These are phyloP conservation scores for Sporisorium exsertum DNA, from an alignment of 1,284 basidiomycete species.

Conservation along the genomic window DNA sequence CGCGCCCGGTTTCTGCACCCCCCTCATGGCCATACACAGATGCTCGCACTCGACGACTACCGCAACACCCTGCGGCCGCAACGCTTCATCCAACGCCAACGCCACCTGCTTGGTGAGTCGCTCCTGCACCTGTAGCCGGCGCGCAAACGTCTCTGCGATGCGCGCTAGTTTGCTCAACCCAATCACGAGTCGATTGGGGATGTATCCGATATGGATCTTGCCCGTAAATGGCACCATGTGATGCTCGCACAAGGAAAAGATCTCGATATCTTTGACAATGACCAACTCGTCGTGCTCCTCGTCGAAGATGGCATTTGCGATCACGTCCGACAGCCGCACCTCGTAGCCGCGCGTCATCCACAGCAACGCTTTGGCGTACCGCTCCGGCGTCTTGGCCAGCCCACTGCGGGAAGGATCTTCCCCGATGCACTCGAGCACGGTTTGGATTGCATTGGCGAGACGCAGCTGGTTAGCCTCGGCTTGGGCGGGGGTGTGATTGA, in stretches of 20 bases:
- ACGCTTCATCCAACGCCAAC: constrained; percentile 94
- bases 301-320: constrained; percentile 97
- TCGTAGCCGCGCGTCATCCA: constrained; percentile 99
- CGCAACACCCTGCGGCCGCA: constrained; percentile 95
- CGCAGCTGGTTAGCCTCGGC: constrained; percentile 71
- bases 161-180: constrained; percentile 97
- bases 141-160: constrained; percentile 96
- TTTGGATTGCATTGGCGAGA: constrained; percentile 85
- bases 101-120: constrained; percentile 97
- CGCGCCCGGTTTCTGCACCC: constrained; percentile 97
- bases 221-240: constrained; percentile 98
- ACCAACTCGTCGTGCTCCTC: constrained; percentile 99
- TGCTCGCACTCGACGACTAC: constrained; percentile 85
- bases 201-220: constrained; percentile 82
- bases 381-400: constrained; percentile 87
- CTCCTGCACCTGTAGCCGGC: constrained; percentile 96
- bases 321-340: constrained; percentile 92
- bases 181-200: constrained; percentile 93
- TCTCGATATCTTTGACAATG: constrained; percentile 95
- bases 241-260: constrained; percentile 97
- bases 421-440: constrained; percentile 95
- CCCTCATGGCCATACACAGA: constrained; percentile 99
- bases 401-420: constrained; percentile 97
- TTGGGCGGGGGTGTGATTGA: constrained; percentile 60
- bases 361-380: constrained; percentile 95